Base-by-base conservation (phyloP, 495 filamentous ascomycete genomes). In the Bathelium albidoporum region DNA sequence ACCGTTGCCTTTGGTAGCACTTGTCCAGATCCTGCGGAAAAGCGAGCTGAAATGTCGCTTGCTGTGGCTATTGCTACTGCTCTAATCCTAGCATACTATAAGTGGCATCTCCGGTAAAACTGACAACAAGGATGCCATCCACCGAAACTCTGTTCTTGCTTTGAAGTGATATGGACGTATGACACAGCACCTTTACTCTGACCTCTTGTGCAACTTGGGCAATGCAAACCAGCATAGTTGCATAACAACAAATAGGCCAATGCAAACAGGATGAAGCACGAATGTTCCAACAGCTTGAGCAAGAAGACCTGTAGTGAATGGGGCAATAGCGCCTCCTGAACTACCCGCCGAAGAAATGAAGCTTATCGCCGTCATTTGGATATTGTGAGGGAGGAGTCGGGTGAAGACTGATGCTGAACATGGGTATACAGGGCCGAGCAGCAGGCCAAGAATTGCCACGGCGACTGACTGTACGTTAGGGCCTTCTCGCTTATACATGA, bases 351-450 rank as follows among this genome's bases (percentile, higher is more conserved):
- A 85, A 60, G 80, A 83, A 59, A 92, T 85, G 61, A 91, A 82
- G 22, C 86, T 81, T 63, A 95, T 75, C 18, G 81, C 82, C 32
- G 83, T 84, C 41, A 87, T 83, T 68, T 87, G 87, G 63, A 91
- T 77, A 60, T 79, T 75, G 18, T 80, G 78, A 2, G 81, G 80
- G 45, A 94, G 77, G 16, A 85, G 76, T 62, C 80, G 76, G 41
- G 82, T 82, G 65, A 91, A 85, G 1, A 91, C 79, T 1, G 81
- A 81, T 24, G 83, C 85, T 1, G 85, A 84, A 66, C 85, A 90
- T 0, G 89, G 89, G 64, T 89, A 86, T 1, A 93, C 79, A 0
- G 90, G 89, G 0, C 91, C 90, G 12, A 95, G 75, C n/a, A 92
- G 71, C 39, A 92, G 75, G 2, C 90, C 90, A 28, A 93, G 74